Base-by-base conservation (phyloP, 1,284 basidiomycete species). In the Earliella scabrosa region DNA sequence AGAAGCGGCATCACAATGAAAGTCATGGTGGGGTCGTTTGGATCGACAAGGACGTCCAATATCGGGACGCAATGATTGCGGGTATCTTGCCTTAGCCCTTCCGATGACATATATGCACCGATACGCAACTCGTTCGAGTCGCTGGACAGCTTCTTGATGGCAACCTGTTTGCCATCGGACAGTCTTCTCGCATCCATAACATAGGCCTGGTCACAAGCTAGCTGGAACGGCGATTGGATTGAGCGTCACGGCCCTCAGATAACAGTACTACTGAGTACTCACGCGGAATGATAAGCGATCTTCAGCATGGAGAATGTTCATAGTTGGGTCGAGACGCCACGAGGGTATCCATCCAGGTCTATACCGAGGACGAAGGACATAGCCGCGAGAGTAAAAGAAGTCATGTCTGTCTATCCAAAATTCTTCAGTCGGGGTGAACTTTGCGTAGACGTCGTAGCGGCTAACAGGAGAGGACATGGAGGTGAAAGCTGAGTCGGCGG, bases 1-100 rank as follows among this genome's bases (percentile, higher is more conserved):
- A 74, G 44, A n/a, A 72, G 65, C 0, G 73, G 73, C 67, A 73
- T 70, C 6, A 73, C 68, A 2, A 73, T 40, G 27, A 63, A 66
- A 0, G 60, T 58, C 1, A 64, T 43, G 3, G 27, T 6, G 1
- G 43, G 21, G 16, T 67, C 63, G 1, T 49, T 43, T 0, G 41
- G 7, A 29, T 70, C 67, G 1, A 23, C 35, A n/a, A 74, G 61
- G 1, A 59, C 46, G 32, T 73, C 73, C 1, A 75, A 34, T 8
- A 75, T 63, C 2, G 70, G 73, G 2, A 74, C 68, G 24, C 63
- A 66, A 43, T 71, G 73, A 35, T 74, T 73, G 5, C 54, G 23
- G 0, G 68, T 61, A 27, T 73, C 67, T 1, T 54, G n/a, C 0
- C 54, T 32, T 0, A 64, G 18, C 2, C 49, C 50, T 9, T 38